phyloP scores from a whole-genome alignment of 805 yeast genomes.

The Candida germanica region DNA sequence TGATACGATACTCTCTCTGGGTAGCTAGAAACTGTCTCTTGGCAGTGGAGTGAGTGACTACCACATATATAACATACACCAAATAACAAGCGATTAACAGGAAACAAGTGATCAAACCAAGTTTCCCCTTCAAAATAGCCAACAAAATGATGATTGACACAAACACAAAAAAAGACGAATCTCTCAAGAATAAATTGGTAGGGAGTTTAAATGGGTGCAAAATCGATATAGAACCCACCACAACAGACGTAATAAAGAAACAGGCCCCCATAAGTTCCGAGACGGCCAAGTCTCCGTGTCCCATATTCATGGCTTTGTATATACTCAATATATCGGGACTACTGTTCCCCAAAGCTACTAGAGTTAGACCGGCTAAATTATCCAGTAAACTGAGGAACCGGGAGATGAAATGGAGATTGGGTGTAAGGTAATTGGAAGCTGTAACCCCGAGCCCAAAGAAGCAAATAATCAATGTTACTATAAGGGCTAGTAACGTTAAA shows the following conservation, averaged over 20 bases:
- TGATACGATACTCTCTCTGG: conserved; percentile 17
- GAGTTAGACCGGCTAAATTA: conserved; percentile 78
- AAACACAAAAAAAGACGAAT: conserved; percentile 52
- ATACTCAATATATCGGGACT: conserved; percentile 88
- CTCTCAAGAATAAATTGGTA: conserved; percentile 52
- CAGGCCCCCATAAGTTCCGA: conserved; percentile 94
- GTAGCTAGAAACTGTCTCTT: conserved; percentile 18
- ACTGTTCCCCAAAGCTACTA: conserved; percentile 89
- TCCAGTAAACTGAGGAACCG: conserved; percentile 62
- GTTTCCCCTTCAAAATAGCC: conserved; percentile 52
- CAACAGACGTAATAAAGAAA: conserved; percentile 73
- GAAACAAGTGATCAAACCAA: conserved; percentile 55
- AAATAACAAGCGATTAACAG: conserved; percentile 56
- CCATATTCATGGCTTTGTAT: conserved; percentile 71
- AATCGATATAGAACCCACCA: conserved; percentile 75
- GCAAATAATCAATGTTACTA: conserved; percentile 18
- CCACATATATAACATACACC: conserved; percentile 51
- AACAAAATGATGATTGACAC: conserved; percentile 49
- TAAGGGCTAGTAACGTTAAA: background rate
- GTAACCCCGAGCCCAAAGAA: conserved; percentile 70
- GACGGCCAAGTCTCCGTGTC: conserved; percentile 74
- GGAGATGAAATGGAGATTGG: conserved; percentile 70
- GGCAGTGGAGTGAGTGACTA: conserved; percentile 24
- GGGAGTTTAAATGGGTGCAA: conserved; percentile 61
- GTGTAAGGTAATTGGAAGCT: conserved; percentile 80